Percentiles rank a stretch among this genome's conserved stretches.
These are phyloP conservation scores for Acrocalymma vagum DNA, from an alignment of 2,329 filamentous ascomycete genomes.

Conservation along the genomic window DNA sequence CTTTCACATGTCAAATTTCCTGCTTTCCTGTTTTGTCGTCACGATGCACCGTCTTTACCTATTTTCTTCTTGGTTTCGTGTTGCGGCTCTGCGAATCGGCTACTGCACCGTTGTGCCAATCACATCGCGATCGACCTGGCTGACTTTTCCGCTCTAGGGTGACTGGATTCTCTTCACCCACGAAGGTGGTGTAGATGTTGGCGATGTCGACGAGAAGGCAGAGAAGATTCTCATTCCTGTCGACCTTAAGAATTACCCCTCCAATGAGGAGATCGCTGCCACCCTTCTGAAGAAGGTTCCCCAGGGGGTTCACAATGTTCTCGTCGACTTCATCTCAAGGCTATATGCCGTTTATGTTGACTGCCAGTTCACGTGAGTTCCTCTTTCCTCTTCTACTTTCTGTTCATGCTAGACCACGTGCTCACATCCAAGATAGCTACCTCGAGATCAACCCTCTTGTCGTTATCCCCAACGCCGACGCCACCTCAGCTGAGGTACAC, in stretches of 20 bases:
- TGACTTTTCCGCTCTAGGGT: conserved; percentile 68
- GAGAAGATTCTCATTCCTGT: conserved; percentile 98
- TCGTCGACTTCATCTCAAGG: conserved; percentile 98
- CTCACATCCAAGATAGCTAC: conserved; percentile 62
- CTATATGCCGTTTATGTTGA: conserved; percentile 99
- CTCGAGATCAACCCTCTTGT: conserved; percentile 99
- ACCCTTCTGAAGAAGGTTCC: conserved; percentile 92
- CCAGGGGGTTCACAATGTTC: conserved; percentile 93
- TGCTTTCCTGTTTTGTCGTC: conserved; percentile 20
- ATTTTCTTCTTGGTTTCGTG: conserved; percentile 31
- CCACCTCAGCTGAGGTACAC: conserved; percentile 92
- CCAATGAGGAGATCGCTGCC: conserved; percentile 90
- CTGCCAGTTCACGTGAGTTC: conserved; percentile 87
- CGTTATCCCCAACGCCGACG: conserved; percentile 92
- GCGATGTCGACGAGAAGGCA: conserved; percentile 98
- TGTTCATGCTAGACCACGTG: conserved; percentile 1
- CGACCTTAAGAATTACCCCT: conserved; percentile 92
- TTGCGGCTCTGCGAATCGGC: conserved; percentile 43
- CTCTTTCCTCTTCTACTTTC: neutral
- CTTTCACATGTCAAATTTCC: conserved; percentile 44
- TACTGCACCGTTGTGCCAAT: conserved; percentile 32
- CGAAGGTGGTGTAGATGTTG: conserved; percentile 99
- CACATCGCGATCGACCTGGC: conserved; percentile 32
- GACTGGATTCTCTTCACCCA: conserved; percentile 99
- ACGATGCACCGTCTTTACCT: conserved; percentile 19